Evolutionary conservation across 2,329 filamentous ascomycete species (phyloP).

Genomic region (Fusarium sulawesiense): DNA sequence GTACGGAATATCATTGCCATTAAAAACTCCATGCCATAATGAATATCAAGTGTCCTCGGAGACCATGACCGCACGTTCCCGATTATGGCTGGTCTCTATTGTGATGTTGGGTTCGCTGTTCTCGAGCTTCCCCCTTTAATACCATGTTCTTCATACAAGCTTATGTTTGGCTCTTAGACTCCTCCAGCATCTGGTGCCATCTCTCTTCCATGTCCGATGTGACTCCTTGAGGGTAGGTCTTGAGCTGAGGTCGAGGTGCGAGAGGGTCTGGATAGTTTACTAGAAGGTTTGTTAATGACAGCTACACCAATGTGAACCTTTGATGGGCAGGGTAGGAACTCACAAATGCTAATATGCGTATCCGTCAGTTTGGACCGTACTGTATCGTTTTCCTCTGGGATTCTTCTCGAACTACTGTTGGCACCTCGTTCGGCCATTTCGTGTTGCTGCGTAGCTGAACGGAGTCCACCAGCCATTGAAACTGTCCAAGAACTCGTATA

Average conservation of each 20-base stretch:
- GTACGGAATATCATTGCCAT: neutral
- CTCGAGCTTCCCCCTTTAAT: neutral
- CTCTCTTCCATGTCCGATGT: slow-evolving; percentile 56
- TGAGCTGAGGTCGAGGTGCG: slow-evolving; percentile 50
- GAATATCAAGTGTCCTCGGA: neutral
- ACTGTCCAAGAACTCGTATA: neutral
- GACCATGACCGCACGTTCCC: neutral
- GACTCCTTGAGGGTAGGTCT: slow-evolving; percentile 53
- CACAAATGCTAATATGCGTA: slow-evolving; percentile 60
- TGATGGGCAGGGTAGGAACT: slow-evolving; percentile 23
- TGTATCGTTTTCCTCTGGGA: slow-evolving; percentile 58
- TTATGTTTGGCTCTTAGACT: slow-evolving; percentile 18
- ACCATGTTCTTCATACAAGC: neutral
- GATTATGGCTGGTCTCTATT: neutral
- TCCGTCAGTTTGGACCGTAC: slow-evolving; percentile 56
- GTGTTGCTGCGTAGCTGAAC: slow-evolving; percentile 36
- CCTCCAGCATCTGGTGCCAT: slow-evolving; percentile 52
- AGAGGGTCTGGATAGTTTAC: slow-evolving; percentile 60
- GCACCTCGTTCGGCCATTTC: slow-evolving; percentile 39
- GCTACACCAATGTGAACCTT: neutral
- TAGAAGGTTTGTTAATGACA: slow-evolving; percentile 28
- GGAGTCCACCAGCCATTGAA: slow-evolving; percentile 36
- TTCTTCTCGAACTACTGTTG: slow-evolving; percentile 51
- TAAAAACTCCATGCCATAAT: neutral
- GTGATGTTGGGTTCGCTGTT: neutral